A percentile compares a stretch with the other conserved stretches of the same genome.
phyloP scores from a whole-genome alignment of 306 rosid genomes.

The Mimosa pudica region DNA sequence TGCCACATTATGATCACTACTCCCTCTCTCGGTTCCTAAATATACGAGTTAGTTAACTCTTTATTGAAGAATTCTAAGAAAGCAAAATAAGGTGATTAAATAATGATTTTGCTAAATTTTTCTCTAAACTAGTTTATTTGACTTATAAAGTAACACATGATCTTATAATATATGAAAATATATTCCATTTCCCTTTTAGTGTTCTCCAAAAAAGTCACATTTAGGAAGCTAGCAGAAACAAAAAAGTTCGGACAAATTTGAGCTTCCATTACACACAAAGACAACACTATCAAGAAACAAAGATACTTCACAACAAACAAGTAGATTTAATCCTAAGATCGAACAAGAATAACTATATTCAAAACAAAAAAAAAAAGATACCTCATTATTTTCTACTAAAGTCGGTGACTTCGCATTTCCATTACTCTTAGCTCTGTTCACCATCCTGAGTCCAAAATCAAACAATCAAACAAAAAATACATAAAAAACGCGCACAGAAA shows the following conservation, averaged over 20 bases:
- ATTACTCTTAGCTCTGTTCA: conserved; percentile 39
- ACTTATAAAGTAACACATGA: too few species aligned
- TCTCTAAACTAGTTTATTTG: too few species aligned
- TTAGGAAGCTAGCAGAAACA: background rate
- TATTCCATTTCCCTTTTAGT: too few species aligned
- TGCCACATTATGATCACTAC: background rate
- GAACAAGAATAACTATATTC: background rate
- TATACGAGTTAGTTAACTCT: too few species aligned
- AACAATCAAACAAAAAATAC: background rate
- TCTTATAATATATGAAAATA: too few species aligned
- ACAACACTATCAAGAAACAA: background rate
- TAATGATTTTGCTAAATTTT: too few species aligned
- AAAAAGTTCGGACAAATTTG: background rate
- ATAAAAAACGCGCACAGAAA: background rate
- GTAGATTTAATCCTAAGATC: background rate
- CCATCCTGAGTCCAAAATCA: conserved; percentile 63
- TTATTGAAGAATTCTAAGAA: too few species aligned
- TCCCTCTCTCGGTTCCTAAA: too few species aligned
- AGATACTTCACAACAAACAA: background rate
- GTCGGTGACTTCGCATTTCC: conserved; percentile 73
- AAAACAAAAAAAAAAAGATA: background rate
- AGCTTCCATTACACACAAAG: background rate
- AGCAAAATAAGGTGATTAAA: too few species aligned
- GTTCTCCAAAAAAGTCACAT: too few species aligned
- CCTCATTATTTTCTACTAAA: conserved; percentile 88